These are phyloP conservation scores for Chalaropsis ovoidea DNA, from an alignment of 2,329 filamentous ascomycete species.

Conservation along the genomic window DNA sequence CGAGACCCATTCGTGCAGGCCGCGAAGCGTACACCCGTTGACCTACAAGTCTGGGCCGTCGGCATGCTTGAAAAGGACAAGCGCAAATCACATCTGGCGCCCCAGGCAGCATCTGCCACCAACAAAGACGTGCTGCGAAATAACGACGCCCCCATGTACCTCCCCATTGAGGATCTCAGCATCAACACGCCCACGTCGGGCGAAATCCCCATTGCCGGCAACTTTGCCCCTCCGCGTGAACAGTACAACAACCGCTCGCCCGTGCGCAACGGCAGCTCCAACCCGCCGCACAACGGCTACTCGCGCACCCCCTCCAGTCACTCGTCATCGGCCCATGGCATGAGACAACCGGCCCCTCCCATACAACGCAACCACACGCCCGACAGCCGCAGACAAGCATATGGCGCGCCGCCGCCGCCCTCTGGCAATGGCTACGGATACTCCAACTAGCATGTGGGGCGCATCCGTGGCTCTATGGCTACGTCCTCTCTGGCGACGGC, in stretches of 20 bases:
- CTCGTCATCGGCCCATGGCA: conserved; percentile 19
- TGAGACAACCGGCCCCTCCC: conserved; percentile 36
- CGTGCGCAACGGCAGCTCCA: conserved; percentile 40
- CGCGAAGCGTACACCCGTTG: conserved; percentile 89
- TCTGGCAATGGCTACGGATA: conserved; percentile 25
- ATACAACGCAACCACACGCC: conserved; percentile 48
- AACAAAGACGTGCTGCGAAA: conserved; percentile 65
- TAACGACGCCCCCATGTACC: conserved; percentile 47
- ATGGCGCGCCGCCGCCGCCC: conserved; percentile 31
- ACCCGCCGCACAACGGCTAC: conserved; percentile 4
- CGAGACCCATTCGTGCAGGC: conserved; percentile 91
- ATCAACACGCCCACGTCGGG: conserved; percentile 57
- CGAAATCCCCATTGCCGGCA: conserved; percentile 56
- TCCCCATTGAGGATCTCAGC: conserved; percentile 37
- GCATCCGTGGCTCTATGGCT: conserved; percentile 17
- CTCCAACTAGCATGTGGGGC: conserved; percentile 24
- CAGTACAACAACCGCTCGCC: conserved; percentile 39
- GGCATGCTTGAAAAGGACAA: conserved; percentile 91
- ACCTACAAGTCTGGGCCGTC: conserved; percentile 86
- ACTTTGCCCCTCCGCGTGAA: conserved; percentile 43
- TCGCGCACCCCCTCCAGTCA: conserved; percentile 11
- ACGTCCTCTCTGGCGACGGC: too few relatives aligned
- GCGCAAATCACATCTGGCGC: conserved; percentile 83
- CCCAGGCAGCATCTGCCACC: conserved; percentile 55
- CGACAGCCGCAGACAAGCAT: conserved; percentile 42